Percentiles rank a stretch among this genome's conserved stretches.
phyloP scores from a whole-genome alignment of 2,329 filamentous ascomycete genomes.

The Aspergillus melleus region DNA sequence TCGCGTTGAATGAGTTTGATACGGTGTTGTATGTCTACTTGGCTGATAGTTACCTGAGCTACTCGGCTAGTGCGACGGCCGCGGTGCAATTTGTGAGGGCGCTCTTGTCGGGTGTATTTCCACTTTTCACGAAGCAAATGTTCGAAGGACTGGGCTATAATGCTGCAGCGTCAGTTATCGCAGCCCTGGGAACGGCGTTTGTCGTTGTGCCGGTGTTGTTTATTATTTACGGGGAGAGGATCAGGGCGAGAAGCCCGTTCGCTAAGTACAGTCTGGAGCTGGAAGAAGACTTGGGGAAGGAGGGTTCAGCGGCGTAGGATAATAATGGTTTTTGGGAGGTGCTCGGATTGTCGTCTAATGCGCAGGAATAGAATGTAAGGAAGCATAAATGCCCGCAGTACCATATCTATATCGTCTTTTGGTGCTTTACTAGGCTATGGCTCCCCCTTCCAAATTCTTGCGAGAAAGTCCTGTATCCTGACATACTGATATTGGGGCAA shows the following conservation, averaged over 20 bases:
- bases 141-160: slow-evolving; percentile 42
- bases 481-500: not conserved
- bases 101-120: slow-evolving; percentile 40
- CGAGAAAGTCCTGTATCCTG: not conserved
- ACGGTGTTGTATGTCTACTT: slow-evolving; percentile 45
- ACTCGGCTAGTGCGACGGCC: slow-evolving; percentile 47
- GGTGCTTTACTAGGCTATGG: too few species aligned
- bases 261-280: slow-evolving; percentile 32
- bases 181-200: slow-evolving; percentile 43
- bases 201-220: slow-evolving; percentile 42
- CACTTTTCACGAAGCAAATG: slow-evolving; percentile 44
- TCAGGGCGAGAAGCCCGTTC: slow-evolving; percentile 40
- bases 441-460: not conserved
- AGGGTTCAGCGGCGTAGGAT: not conserved
- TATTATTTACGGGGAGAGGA: slow-evolving; percentile 36
- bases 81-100: slow-evolving; percentile 44
- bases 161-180: slow-evolving; percentile 42
- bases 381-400: too few species aligned
- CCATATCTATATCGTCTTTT: too few species aligned
- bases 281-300: not conserved
- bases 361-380: not conserved
- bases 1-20: slow-evolving; percentile 50
- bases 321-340: not conserved
- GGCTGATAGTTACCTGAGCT: slow-evolving; percentile 47
- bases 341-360: not conserved